Conservation (phyloP, 1,284 basidiomycete species). For the Xanthoconium separans region DNA sequence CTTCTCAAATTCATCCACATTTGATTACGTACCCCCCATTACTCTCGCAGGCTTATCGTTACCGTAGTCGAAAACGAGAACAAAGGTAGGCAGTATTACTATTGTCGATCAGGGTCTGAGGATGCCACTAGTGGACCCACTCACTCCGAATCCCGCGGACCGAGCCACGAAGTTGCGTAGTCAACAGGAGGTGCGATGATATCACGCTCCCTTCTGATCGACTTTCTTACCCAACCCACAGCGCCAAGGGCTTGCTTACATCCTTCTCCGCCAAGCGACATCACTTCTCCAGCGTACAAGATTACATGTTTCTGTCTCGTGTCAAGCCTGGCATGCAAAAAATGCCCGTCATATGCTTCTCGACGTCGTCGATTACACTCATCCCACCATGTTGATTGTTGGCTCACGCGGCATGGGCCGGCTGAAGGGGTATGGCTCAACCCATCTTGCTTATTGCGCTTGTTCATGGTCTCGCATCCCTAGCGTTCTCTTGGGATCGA, state of each 20-base stretch:
- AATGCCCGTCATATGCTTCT: conserved; percentile 92
- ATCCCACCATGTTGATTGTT: conserved; percentile 93
- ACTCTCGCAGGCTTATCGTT: conserved; percentile 61
- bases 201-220: not conserved
- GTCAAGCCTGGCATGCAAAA: conserved; percentile 96
- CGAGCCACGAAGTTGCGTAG: conserved; percentile 73
- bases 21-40: not conserved
- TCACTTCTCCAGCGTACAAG: conserved; percentile 87
- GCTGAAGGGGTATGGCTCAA: conserved; percentile 73
- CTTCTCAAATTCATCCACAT: conserved; percentile 10
- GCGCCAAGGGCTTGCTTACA: conserved; percentile 87
- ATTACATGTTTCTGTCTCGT: conserved; percentile 83
- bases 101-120: not conserved
- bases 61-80: conserved; percentile 92
- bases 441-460: no score
- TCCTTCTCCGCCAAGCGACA: conserved; percentile 86
- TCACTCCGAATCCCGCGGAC: conserved; percentile 66
- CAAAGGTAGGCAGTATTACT: conserved; percentile 58
- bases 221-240: conserved; percentile 31
- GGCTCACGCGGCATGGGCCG: conserved; percentile 90
- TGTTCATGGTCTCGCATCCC: not conserved
- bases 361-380: conserved; percentile 87
- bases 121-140: conserved; percentile 68
- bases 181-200: conserved; percentile 76
- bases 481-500: conserved; percentile 94